Evolutionary conservation across 2,329 filamentous ascomycete species (phyloP).

Genomic region (Cercospora sesami): DNA sequence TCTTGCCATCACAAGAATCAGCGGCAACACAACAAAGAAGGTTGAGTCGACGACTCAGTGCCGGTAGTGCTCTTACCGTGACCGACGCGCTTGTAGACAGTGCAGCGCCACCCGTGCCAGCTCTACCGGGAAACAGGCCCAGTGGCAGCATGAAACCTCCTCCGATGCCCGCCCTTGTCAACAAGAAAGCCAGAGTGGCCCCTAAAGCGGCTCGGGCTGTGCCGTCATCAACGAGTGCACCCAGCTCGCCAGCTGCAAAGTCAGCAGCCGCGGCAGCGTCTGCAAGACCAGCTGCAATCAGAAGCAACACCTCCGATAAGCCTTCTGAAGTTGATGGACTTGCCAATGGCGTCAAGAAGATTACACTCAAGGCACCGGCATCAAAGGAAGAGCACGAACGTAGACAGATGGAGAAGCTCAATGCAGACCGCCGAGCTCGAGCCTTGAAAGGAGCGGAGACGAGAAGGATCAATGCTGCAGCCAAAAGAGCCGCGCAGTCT

Average conservation of each 20-base stretch:
- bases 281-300: background rate
- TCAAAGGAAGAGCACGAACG: conserved; percentile 58
- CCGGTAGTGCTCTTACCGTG: conserved; percentile 32
- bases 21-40: conserved; percentile 34
- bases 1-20: conserved; percentile 31
- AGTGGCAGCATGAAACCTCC: conserved; percentile 37
- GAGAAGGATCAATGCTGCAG: conserved; percentile 37
- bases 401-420: conserved; percentile 43
- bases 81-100: conserved; percentile 28
- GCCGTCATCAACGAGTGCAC: conserved; percentile 21
- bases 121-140: conserved; percentile 21
- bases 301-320: conserved; percentile 9
- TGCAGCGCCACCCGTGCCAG: conserved; percentile 29
- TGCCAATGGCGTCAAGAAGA: conserved; percentile 55
- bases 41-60: conserved; percentile 38
- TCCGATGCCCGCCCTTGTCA: conserved; percentile 23
- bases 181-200: conserved; percentile 34
- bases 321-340: conserved; percentile 51
- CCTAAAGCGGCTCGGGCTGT: conserved; percentile 23
- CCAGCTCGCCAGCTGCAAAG: conserved; percentile 46
- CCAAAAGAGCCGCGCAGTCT: conserved; percentile 32
- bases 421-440: conserved; percentile 43
- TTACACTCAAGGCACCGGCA: conserved; percentile 58
- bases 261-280: conserved; percentile 32
- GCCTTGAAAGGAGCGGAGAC: conserved; percentile 39